Conservation (phyloP, 495 filamentous ascomycete species). For the Tuber microsphaerosporum region DNA sequence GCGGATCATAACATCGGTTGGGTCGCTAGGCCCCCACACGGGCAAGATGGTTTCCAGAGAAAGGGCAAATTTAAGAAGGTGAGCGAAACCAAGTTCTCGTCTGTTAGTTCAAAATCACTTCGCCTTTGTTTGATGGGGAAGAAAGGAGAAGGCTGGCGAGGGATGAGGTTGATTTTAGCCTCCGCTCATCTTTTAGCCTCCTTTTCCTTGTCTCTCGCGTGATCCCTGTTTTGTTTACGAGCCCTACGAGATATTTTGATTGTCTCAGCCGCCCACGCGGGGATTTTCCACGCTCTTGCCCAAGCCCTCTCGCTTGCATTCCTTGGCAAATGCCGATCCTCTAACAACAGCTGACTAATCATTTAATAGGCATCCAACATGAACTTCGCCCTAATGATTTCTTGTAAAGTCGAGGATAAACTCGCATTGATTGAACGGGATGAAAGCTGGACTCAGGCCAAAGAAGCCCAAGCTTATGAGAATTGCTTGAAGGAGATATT, state of each 20-base stretch:
- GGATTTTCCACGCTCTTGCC: not conserved
- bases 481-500: constrained; percentile 61
- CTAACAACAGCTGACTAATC: constrained; percentile 29
- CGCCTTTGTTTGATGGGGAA: not conserved
- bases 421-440: constrained; percentile 52
- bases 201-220: not conserved
- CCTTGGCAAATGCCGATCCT: not conserved
- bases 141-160: constrained; percentile 10
- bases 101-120: not conserved
- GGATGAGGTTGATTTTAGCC: constrained; percentile 11
- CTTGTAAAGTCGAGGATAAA: constrained; percentile 66
- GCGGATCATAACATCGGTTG: constrained; percentile 64
- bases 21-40: constrained; percentile 63
- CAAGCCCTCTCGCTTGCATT: not conserved
- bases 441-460: constrained; percentile 59
- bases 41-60: constrained; percentile 55
- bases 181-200: constrained; percentile 8
- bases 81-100: constrained; percentile 18
- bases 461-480: constrained; percentile 66
- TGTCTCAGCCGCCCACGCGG: constrained; percentile 17
- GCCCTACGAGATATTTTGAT: constrained; percentile 16
- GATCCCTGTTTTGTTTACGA: not conserved
- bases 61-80: constrained; percentile 52
- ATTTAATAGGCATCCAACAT: constrained; percentile 64
- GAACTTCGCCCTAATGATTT: constrained; percentile 72